A percentile compares a stretch with the other conserved stretches of the same genome.
Evolutionary conservation across 2,329 filamentous ascomycete species (phyloP).

Genomic region (Diatrype stigma): DNA sequence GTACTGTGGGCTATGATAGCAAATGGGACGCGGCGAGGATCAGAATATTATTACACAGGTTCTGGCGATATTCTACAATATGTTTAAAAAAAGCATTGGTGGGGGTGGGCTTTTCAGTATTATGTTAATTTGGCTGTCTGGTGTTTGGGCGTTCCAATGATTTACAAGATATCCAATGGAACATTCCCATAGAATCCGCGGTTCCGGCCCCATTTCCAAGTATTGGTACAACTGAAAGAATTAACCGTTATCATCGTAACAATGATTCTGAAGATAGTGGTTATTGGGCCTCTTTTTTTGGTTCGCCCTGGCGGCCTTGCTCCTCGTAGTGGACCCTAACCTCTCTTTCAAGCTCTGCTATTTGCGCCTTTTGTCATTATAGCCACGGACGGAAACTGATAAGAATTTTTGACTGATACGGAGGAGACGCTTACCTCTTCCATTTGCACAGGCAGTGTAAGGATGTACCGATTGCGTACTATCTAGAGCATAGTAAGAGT

Average conservation of each 20-base stretch:
- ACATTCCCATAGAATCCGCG: no score
- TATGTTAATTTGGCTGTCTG: background rate
- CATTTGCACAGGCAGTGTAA: constrained; percentile 5
- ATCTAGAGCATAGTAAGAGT: constrained; percentile 4
- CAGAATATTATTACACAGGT: no score
- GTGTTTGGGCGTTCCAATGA: background rate
- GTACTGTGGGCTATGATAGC: no score
- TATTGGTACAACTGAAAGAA: background rate
- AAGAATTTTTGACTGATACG: no score
- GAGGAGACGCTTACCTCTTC: constrained; percentile 2
- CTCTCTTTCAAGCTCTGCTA: constrained; percentile 2
- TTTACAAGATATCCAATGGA: no score
- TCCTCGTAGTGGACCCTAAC: constrained; percentile 6
- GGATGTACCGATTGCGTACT: constrained; percentile 10
- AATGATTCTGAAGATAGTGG: background rate
- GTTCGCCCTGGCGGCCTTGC: background rate
- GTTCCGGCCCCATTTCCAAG: no score
- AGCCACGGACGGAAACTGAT: background rate
- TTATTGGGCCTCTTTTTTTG: background rate
- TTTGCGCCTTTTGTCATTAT: background rate
- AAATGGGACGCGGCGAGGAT: no score
- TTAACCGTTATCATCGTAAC: background rate
- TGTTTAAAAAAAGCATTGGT: no score
- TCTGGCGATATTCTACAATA: no score
- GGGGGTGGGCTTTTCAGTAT: no score